Evolutionary conservation across 2,329 filamentous ascomycete species (phyloP), one percentile per base, ranked within the genome.

Genomic region (Bertia moriformis): DNA sequence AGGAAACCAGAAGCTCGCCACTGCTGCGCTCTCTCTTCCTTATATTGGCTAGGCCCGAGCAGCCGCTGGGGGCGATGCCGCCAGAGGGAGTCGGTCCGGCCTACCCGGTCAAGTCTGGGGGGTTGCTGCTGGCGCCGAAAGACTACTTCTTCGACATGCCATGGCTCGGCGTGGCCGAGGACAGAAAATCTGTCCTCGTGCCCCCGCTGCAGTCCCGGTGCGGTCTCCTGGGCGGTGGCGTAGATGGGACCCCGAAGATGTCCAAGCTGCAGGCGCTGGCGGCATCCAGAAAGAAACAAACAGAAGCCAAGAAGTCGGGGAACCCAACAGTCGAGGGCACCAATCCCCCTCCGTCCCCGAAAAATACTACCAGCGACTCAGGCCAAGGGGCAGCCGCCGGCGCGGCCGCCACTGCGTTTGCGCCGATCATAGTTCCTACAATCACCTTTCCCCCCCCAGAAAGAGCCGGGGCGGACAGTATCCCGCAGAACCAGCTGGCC

Each of bases 181-280:
- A 80, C 37, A 73, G 83, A 19, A 69, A 72, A 46, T 71, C 81
- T 13, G 67, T 80, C 14, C 71, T 88, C 27, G 59, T 83, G 38
- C 66, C 78, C 30, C 73, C 57, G 42, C 44, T 48, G 14, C 70
- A 24, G 44, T 76, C 71, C 39, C 64, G 62, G 37, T 72, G 78
- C 14, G 81, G 86, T 2, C 65, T 98, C 0, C 60, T 94, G 2
- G 93, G 91, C 19, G 93, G 91, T 22, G 72, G 76, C 4, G 69
- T 75, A 2, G 70, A 73, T 37, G 61, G 61, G 12, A 51, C 63
- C n/a, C 69, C 73, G 3, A 91, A 88, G 51, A 69, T 83, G 58
- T 93, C 89, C 4, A 98, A 98, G 51, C 66, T 98, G 36, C 88
- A 93, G 49, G 86, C 86, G 37, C 65, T 98, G 32, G 88, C 89